phyloP scores from a whole-genome alignment of 805 yeast species.

The Hanseniaspora guilliermondii region DNA sequence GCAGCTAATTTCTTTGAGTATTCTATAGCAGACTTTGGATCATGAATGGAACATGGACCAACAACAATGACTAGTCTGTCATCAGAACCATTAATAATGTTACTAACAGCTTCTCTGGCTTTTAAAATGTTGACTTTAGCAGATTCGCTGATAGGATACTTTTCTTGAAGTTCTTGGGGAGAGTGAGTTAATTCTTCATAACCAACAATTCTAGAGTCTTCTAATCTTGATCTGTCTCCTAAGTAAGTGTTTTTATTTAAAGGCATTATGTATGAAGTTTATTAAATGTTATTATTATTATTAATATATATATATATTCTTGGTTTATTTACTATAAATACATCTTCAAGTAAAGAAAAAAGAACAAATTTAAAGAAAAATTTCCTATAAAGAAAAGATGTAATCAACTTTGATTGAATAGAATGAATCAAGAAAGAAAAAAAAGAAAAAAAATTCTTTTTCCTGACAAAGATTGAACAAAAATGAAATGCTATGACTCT shows the following conservation, averaged over 20 bases:
- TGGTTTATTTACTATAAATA: neutral
- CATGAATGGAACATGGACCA: conserved; percentile 97
- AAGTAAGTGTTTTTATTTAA: conserved; percentile 71
- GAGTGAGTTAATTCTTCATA: conserved; percentile 85
- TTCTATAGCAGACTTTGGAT: conserved; percentile 81
- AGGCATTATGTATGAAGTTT: neutral
- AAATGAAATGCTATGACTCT: neutral
- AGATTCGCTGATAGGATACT: conserved; percentile 52
- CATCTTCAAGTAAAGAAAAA: neutral
- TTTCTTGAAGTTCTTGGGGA: conserved; percentile 83
- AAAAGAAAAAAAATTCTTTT: neutral
- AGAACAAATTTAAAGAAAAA: no score
- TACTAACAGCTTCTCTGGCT: conserved; percentile 58
- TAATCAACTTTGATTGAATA: no score
- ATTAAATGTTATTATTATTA: neutral
- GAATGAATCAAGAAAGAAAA: no score
- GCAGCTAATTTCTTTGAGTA: conserved; percentile 58
- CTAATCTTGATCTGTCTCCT: conserved; percentile 70
- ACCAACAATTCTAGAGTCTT: conserved; percentile 71
- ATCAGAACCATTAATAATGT: conserved; percentile 44
- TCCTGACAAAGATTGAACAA: neutral
- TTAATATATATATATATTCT: neutral
- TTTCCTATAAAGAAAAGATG: no score
- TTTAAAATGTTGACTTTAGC: conserved; percentile 52
- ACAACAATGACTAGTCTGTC: conserved; percentile 81